These are phyloP conservation scores for Domatiomyces catenatus DNA, from an alignment of 2,329 filamentous ascomycete genomes.

Conservation along the genomic window DNA sequence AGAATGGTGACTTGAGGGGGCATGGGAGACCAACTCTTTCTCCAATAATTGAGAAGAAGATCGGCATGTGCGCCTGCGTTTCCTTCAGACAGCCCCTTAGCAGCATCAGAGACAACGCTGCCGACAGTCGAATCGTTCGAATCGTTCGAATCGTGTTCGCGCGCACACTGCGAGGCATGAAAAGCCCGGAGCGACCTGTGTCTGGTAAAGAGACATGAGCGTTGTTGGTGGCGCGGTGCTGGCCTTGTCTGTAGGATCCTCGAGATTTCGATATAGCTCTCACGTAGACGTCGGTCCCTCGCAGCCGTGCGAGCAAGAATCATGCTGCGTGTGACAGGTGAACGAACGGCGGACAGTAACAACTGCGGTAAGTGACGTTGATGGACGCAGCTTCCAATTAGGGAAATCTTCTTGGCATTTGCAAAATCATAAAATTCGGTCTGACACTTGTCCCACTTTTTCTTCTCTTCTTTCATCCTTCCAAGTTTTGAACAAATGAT, in stretches of 20 bases:
- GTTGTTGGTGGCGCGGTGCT: not conserved
- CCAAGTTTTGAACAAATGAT: slow-evolving; percentile 94
- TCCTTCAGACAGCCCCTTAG: not conserved
- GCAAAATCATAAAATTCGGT: slow-evolving; percentile 12
- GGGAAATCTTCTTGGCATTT: slow-evolving; percentile 1
- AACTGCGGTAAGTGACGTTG: not conserved
- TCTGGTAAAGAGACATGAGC: not conserved
- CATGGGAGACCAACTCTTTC: not conserved
- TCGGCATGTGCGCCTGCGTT: not conserved
- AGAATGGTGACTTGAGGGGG: not conserved
- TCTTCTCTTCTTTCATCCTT: slow-evolving; percentile 68
- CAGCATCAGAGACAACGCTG: not conserved
- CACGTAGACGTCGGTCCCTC: slow-evolving; percentile 16
- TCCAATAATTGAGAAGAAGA: not conserved
- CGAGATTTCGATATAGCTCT: slow-evolving; percentile 26
- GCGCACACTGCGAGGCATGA: not conserved
- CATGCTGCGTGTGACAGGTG: slow-evolving; percentile 1
- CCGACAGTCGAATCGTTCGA: not conserved
- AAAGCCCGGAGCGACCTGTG: not conserved
- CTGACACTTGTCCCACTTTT: slow-evolving; percentile 22
- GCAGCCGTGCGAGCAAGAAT: slow-evolving; percentile 2
- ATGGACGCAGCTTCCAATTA: slow-evolving; percentile 6
- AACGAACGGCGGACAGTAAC: not conserved
- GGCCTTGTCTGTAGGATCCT: slow-evolving; percentile 18
- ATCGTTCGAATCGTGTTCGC: not conserved